Base-by-base conservation (phyloP, 1,284 basidiomycete species). In the Cutaneotrichosporon sp. region DNA sequence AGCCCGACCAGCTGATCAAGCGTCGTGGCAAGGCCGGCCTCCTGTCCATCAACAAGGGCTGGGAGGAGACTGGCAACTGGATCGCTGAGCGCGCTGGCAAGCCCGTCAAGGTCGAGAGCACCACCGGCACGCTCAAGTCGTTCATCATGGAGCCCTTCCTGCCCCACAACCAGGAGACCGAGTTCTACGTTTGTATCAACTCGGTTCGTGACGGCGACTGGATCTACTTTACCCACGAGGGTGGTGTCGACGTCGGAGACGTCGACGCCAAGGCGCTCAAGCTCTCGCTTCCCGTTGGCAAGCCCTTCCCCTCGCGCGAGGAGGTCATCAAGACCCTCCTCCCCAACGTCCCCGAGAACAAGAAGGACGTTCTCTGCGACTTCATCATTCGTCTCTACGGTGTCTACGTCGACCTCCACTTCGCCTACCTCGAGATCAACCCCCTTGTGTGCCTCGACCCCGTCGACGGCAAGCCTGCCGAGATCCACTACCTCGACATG, bases 91-190 rank as follows among this genome's bases (percentile, higher is more conserved):
- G 87, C 37, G 94, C 94, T 45, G 94, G 94, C 66, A 97, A 97
- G 78, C 69, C 87, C 47, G 89, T 93, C 74, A 71, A 91, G 85
- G 94, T 97, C 61, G 94, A 97, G 79, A 81, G 85, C 54, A 87
- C 91, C 56, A 90, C 88, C 17, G 94, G 94, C 59, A 94, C 90
- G 22, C 83, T 98, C 66, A 94, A 87, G 81, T 96, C 87, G 76
- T 98, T 97, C 79, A 96, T 98, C 76, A 84, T 97, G 63, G 94
- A 98, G 79, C 94, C 94, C 34, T 97, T 98, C 85, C 82, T 94
- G 55, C 94, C 94, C 49, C 94, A 98, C 75, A 86, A 89, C 4
- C 84, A 89, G 57, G 81, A 93, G 74, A 89, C 90, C 64, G 94
- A 98, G 76, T 97, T 91, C 80, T 98, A 97, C 77, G 88, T 98